Conservation (phyloP, 1,284 basidiomycete genomes). For the Fomitopsis betulina region DNA sequence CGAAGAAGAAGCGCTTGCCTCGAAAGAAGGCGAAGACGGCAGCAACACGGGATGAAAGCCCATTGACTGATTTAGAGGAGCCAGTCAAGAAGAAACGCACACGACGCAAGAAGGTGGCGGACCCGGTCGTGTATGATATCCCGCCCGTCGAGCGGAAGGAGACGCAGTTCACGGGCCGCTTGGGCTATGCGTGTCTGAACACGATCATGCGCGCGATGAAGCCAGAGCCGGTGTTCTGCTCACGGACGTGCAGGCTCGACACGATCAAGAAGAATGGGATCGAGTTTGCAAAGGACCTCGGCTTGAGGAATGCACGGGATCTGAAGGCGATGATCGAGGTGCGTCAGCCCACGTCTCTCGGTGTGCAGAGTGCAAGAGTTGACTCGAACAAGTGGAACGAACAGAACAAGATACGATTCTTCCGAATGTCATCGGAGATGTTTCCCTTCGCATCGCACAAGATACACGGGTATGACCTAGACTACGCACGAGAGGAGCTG, state of each 20-base stretch:
- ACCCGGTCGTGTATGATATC: conserved; percentile 67
- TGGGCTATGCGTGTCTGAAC: conserved; percentile 84
- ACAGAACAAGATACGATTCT: conserved; percentile 69
- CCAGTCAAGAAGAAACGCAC: conserved; percentile 32
- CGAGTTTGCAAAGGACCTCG: conserved; percentile 77
- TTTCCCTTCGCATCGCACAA: conserved; percentile 89
- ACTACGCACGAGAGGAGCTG: conserved; percentile 56
- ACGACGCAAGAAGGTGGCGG: conserved; percentile 42
- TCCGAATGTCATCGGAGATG: conserved; percentile 85
- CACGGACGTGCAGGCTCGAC: conserved; percentile 51
- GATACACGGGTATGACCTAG: conserved; percentile 75
- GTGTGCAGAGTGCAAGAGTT: neutral
- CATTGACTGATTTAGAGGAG: conserved; percentile 19
- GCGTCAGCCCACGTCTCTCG: neutral
- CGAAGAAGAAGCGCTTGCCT: neutral
- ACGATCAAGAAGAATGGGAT: conserved; percentile 72
- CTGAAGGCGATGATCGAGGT: conserved; percentile 59
- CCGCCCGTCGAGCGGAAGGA: conserved; percentile 57
- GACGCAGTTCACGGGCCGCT: conserved; percentile 70
- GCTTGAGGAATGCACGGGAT: conserved; percentile 71
- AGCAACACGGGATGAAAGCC: conserved; percentile 21
- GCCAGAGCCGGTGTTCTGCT: conserved; percentile 69
- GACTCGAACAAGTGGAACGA: conserved; percentile 68
- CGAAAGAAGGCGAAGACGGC: neutral
- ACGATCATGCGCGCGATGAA: conserved; percentile 72